Evolutionary conservation across 2,329 filamentous ascomycete species (phyloP).

Genomic region (Colletotrichum salicis): DNA sequence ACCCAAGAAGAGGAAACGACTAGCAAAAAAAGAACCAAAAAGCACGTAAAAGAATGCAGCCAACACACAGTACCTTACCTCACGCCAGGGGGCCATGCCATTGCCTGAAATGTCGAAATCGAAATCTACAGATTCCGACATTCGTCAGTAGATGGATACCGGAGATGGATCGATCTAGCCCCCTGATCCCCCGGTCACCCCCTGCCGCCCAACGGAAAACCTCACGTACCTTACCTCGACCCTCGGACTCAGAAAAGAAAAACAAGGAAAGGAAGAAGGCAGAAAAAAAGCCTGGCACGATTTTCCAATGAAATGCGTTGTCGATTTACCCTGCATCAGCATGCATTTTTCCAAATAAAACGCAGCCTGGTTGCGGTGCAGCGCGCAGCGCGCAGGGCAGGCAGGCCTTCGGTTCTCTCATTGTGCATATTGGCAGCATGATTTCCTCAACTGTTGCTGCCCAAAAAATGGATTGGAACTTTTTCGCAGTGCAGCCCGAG

Average conservation of each 20-base stretch:
- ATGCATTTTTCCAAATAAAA: not conserved
- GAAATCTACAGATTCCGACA: not conserved
- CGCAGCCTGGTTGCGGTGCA: not conserved
- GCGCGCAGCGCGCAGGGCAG: not conserved
- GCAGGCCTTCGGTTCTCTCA: no score
- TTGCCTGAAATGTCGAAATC: no score
- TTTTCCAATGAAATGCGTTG: not conserved
- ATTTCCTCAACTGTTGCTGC: not conserved
- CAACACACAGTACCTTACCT: not conserved
- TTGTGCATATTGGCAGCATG: not conserved
- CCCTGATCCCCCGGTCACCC: no score
- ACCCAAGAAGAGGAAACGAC: not conserved
- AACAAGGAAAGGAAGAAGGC: not conserved
- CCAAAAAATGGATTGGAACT: not conserved
- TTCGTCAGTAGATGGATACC: not conserved
- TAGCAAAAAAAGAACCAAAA: not conserved
- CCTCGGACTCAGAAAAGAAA: not conserved
- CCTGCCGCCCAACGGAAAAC: not conserved
- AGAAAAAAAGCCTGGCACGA: not conserved
- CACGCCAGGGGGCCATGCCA: not conserved
- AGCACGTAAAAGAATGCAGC: not conserved
- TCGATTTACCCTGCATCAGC: not conserved
- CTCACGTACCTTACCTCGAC: not conserved
- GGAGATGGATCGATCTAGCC: not conserved
- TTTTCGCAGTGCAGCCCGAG: not conserved